Evolutionary conservation across 2,329 filamentous ascomycete genomes (phyloP).

Genomic region (Beauveria bassiana): DNA sequence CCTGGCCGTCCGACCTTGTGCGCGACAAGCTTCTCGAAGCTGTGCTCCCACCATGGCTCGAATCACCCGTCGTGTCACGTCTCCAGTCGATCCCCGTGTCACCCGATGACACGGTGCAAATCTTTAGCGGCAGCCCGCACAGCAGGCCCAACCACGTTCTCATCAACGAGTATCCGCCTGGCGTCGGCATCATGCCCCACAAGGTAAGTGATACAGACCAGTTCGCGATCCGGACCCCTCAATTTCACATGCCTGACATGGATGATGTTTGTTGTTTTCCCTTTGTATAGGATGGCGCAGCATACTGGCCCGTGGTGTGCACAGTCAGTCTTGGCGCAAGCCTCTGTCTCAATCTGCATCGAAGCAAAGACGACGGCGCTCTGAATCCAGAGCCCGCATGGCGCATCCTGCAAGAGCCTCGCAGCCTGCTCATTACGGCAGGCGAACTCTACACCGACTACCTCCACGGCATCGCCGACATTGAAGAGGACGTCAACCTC

Average conservation of each 20-base stretch:
- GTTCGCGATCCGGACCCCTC: not conserved
- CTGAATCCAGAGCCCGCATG: constrained; percentile 42
- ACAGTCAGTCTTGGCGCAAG: constrained; percentile 78
- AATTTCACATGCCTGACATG: not conserved
- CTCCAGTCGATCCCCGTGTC: constrained; percentile 42
- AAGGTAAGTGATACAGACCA: constrained; percentile 38
- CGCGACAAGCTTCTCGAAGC: constrained; percentile 68
- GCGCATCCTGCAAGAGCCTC: constrained; percentile 72
- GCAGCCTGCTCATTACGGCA: constrained; percentile 70
- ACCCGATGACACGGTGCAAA: constrained; percentile 22
- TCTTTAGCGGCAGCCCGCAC: constrained; percentile 64
- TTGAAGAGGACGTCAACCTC: constrained; percentile 59
- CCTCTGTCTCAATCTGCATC: constrained; percentile 70
- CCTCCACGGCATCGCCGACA: constrained; percentile 66
- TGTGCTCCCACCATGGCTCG: constrained; percentile 68
- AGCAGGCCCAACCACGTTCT: constrained; percentile 78
- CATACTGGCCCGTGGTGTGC: constrained; percentile 82
- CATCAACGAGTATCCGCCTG: constrained; percentile 83
- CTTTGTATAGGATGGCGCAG: constrained; percentile 57
- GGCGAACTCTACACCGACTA: constrained; percentile 60
- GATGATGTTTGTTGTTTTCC: too few relatives aligned
- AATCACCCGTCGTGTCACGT: constrained; percentile 58
- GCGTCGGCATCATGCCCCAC: constrained; percentile 94
- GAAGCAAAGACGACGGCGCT: constrained; percentile 53
- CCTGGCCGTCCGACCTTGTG: constrained; percentile 78